Evolutionary conservation across 2,329 filamentous ascomycete genomes (phyloP), one percentile per base, ranked within the genome.

Genomic region (Fusarium clavum): DNA sequence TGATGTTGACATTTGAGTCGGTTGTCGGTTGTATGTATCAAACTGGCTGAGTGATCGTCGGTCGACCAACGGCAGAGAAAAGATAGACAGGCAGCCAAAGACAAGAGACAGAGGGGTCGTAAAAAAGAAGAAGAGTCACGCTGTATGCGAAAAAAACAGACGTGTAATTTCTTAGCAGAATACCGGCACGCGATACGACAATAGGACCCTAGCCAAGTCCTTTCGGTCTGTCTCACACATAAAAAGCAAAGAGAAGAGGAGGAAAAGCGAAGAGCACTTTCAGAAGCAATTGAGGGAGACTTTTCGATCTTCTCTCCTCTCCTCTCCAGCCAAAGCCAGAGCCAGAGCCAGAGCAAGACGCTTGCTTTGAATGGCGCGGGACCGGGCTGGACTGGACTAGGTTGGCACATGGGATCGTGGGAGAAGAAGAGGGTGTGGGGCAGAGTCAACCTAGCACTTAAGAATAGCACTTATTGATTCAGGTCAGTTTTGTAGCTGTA

Each of bases 401-500:
- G 48, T 41, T 69, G 66, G 61, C 52, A 70, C 66, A 67, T 64
- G 43, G 67, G 38, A 67, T 51, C 30, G 47, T 43, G 29, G 20
- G 18, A 29, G 41, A 48, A 27, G 51, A 63, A 46, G 64, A 46
- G 51, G 55, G 68, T 70, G 68, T 70, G 68, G 67, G 51, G 55
- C 67, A 25, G 25, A 18, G 41, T 54, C 45, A 47, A 53, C 30
- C 55, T 56, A 66, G 61, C 67, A 69, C 60, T 60, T 65, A 60
- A 65, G 62, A 61, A 65, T 66, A 55, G 38, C 62, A 67, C 34
- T 53, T 30, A 55, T 66, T 8, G 48, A 66, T 67, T 61, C 62
- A 61, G 48, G 30, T 32, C 25, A 24, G 22, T 30, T 14, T 24
- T 27, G 58, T 64, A 64, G 22, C 10, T 25, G n/a, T 67, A 67